Evolutionary conservation across 2,329 filamentous ascomycete genomes (phyloP).

Genomic region (Akanthomyces lecanii): DNA sequence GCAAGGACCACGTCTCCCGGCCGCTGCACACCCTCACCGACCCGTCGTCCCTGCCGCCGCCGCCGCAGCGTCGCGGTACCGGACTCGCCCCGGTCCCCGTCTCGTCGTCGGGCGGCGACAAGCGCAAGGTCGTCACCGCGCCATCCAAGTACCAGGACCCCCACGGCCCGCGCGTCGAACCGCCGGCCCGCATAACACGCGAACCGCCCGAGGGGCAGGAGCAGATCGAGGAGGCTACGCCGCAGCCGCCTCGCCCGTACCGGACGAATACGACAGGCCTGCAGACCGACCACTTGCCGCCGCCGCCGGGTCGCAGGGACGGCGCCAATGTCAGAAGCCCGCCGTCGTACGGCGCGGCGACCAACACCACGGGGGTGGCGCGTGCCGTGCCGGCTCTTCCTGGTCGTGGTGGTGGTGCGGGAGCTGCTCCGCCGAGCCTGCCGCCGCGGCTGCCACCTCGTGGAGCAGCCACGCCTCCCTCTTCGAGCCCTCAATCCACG

Average conservation of each 20-base stretch:
- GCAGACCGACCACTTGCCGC: constrained; percentile 63
- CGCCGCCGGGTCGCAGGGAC: constrained; percentile 58
- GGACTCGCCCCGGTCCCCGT: constrained; percentile 31
- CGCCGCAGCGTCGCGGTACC: constrained; percentile 57
- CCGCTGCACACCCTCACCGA: constrained; percentile 71
- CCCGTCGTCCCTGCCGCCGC: constrained; percentile 72
- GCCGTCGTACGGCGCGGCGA: constrained; percentile 29
- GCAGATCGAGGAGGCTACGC: constrained; percentile 17
- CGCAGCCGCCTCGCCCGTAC: constrained; percentile 60
- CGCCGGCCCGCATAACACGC: constrained; percentile 18
- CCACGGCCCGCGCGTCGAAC: constrained; percentile 20
- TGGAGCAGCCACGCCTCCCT: constrained; percentile 10
- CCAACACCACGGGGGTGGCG: constrained; percentile 24
- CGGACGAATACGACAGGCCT: constrained; percentile 67
- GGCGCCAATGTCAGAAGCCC: constrained; percentile 33
- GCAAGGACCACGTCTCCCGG: constrained; percentile 39
- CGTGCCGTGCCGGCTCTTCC: constrained; percentile 17
- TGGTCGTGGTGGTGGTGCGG: neutral
- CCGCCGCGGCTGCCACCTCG: constrained; percentile 63
- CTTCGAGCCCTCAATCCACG: constrained; percentile 27
- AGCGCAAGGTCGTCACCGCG: constrained; percentile 27
- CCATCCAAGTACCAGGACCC: constrained; percentile 34
- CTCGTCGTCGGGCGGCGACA: constrained; percentile 16
- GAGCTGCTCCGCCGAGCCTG: constrained; percentile 56
- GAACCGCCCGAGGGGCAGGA: constrained; percentile 10